Evolutionary conservation across 257 asterid genomes (phyloP), one percentile per base, ranked within the genome.

Genomic region (Galeopsis tetrahit): DNA sequence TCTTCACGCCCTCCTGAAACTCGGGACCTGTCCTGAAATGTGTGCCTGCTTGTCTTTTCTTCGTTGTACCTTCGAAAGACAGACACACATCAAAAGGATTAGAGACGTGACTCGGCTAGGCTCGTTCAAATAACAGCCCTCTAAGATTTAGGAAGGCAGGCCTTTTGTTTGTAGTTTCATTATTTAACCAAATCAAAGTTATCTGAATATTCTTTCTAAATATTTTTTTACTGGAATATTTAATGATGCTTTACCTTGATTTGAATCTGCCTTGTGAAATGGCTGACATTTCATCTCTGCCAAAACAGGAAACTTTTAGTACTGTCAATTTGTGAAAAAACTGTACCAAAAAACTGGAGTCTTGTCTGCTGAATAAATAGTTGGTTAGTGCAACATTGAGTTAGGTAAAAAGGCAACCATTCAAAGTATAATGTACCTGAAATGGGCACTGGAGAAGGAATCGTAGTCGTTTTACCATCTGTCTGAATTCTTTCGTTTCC

Each of bases 371-470:
- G 42, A 39, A 21, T 63, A 48, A 55, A 49, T n/a, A 38, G 43
- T 58, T 36, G 32, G 10, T 15, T 62, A 39, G 10, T 46, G 58
- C 39, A 15, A 33, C 35, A 35, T 65, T 34, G 58, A 6, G 15
- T 34, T 46, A 21, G 21, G 6, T 39, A 38, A 66, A 34, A 48
- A 28, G 46, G 59, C 32, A 28, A 34, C 28, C 4, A 10, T 44
- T 21, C 51, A 73, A 17, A 36, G 44, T 51, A 56, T 55, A 51
- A 7, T 48, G 66, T 79, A 89, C 97, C 97, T 86, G 97, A 88
- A 49, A 86, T 82, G 33, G 96, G 92, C 68, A 78, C 84, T 38
- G 93, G 95, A 43, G 89, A 72, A 66, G 86, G 87, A 31, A 83
- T 82, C 2, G 63, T 46, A 35, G 78, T 69, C 3, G 74, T 65